Percentiles rank a stretch among this genome's conserved stretches.
Evolutionary conservation across 805 yeast species (phyloP).

Genomic region (Metschnikowia orientalis): DNA sequence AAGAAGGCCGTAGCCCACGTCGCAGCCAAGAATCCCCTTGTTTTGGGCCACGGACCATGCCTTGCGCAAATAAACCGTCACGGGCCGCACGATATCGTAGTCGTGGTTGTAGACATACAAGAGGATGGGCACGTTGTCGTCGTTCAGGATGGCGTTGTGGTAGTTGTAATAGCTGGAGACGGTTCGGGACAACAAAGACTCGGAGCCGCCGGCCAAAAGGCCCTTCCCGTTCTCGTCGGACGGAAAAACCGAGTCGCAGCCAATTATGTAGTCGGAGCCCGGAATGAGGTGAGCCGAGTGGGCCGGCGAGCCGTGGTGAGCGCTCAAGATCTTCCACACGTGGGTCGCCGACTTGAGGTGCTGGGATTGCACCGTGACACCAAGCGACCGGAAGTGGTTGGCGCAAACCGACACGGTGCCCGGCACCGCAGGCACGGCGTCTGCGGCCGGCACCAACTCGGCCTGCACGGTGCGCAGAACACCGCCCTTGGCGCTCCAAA

Average conservation of each 20-base stretch:
- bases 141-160: slow-evolving; percentile 28
- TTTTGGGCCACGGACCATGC: slow-evolving; percentile 64
- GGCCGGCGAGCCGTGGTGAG: slow-evolving; percentile 77
- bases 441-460: slow-evolving; percentile 12
- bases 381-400: slow-evolving; percentile 47
- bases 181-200: slow-evolving; percentile 66
- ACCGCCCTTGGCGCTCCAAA: slow-evolving; percentile 91
- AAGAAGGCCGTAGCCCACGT: slow-evolving; percentile 87
- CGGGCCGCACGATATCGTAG: slow-evolving; percentile 80
- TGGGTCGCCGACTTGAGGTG: slow-evolving; percentile 71
- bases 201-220: slow-evolving; percentile 81
- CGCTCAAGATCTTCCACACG: slow-evolving; percentile 80
- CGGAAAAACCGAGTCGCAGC: slow-evolving; percentile 51
- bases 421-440: slow-evolving; percentile 5
- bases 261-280: slow-evolving; percentile 82
- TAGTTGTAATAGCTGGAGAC: slow-evolving; percentile 54
- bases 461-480: slow-evolving; percentile 30
- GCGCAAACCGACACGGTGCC: slow-evolving; percentile 15
- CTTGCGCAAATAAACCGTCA: slow-evolving; percentile 62
- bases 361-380: slow-evolving; percentile 71
- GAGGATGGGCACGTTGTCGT: slow-evolving; percentile 37
- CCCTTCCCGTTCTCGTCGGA: slow-evolving; percentile 59
- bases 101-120: slow-evolving; percentile 78
- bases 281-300: slow-evolving; percentile 77
- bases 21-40: slow-evolving; percentile 82